A percentile compares a stretch with the other conserved stretches of the same genome.
Evolutionary conservation across 345 rosid genomes (phyloP).

Genomic region (Camelina laxa): DNA sequence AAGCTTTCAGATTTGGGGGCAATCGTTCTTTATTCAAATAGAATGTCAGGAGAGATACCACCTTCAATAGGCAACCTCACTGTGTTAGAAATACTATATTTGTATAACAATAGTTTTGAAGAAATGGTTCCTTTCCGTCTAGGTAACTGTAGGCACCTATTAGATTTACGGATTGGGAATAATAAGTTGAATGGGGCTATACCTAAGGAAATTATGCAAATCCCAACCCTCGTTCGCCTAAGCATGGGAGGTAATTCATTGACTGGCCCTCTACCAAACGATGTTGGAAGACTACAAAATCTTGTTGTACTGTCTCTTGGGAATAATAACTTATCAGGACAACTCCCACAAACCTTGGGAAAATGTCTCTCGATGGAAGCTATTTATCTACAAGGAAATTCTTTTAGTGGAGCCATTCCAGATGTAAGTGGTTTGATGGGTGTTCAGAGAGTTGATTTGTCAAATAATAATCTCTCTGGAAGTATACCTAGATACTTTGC

Average conservation of each 20-base stretch:
- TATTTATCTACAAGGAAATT: background rate
- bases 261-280: background rate
- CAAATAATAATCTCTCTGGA: conserved; percentile 22
- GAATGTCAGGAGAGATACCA: background rate
- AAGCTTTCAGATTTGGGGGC: background rate
- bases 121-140: background rate
- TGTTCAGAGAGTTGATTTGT: background rate
- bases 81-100: background rate
- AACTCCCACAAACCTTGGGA: background rate
- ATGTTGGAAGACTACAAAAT: background rate
- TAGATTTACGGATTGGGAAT: rapidly evolving
- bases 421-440: background rate
- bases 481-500: conserved; percentile 6
- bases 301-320: background rate
- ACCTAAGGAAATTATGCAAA: background rate
- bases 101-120: background rate
- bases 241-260: background rate
- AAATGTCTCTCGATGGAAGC: background rate
- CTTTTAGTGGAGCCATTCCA: conserved; percentile 13
- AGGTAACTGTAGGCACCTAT: background rate
- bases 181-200: conserved; percentile 10
- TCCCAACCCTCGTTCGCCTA: background rate
- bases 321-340: conserved; percentile 13
- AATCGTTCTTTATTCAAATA: background rate
- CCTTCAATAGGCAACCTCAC: conserved; percentile 14